Evolutionary conservation across 169 alveolate genomes (phyloP), one percentile per base, ranked within the genome.

Genomic region (Toxoplasma gondii): DNA sequence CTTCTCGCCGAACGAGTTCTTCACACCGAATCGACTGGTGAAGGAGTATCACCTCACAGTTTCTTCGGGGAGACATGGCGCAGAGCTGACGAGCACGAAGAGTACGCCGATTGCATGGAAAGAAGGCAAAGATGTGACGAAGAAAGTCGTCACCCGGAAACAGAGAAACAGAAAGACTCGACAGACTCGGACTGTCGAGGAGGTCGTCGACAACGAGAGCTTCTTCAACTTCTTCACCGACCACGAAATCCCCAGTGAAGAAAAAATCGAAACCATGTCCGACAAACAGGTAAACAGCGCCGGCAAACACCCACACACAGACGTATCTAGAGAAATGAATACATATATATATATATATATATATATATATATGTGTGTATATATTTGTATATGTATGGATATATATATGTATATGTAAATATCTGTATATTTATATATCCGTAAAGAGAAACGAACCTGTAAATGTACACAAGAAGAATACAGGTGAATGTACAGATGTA

Each of bases 1-100:
- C 44, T 96, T 96, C 69, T 93, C 92, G 44, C 95, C 95, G 67
- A 96, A 96, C 58, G 96, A 96, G 34, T 96, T 80, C 86, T 96
- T 96, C 70, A 94, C 88, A 12, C 95, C 96, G 45, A 49, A 95
- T 19, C 94, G 83, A 45, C 88, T 95, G 38, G 88, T 83, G 31
- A 96, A 95, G 87, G 95, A 87, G 53, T 96, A 95, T 53, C 88
- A 81, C 17, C 93, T 96, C 90, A 82, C 91, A 19, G 70, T 45
- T 38, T 2, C 90, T 1, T 38, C 53, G 67, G 53, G 39, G 9
- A 34, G 69, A 7, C 67, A 43, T 31, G 90, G 90, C 39, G 93
- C 93, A 29, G 93, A 90, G 93, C 70, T 93, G 39, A 54, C 80
- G 54, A 69, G 93, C 43, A 93, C 95, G 2, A 41, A 64, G 22